Conservation (phyloP, 1,284 basidiomycete species). For the Agaricales sp. region DNA sequence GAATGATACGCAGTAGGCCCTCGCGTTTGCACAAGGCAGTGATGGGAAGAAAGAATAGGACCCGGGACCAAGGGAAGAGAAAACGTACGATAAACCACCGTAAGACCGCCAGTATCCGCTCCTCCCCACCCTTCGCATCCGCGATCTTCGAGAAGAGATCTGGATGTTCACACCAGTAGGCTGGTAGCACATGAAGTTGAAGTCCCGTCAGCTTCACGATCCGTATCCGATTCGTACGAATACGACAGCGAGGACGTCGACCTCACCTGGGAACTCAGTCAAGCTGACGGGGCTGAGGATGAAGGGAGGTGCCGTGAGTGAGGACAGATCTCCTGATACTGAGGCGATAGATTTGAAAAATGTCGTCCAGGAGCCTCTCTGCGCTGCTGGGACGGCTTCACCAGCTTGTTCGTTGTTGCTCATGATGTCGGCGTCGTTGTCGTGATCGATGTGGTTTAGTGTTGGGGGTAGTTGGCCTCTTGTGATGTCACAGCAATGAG, state of each 20-base stretch:
- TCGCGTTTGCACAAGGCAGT: no score
- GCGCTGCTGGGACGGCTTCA: conserved; percentile 62
- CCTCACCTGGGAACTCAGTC: conserved; percentile 82
- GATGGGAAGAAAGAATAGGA: not conserved
- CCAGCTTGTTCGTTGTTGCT: conserved; percentile 1
- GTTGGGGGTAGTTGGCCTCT: no score
- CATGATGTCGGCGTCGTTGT: no score
- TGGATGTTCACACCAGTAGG: conserved; percentile 90
- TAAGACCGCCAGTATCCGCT: conserved; percentile 67
- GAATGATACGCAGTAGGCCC: no score
- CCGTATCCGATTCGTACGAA: no score
- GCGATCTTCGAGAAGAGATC: conserved; percentile 78
- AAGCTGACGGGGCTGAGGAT: conserved; percentile 81
- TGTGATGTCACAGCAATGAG: no score
- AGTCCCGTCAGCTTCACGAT: no score
- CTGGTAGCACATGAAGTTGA: no score
- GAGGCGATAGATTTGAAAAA: conserved; percentile 83
- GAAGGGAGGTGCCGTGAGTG: conserved; percentile 91
- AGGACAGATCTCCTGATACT: conserved; percentile 87
- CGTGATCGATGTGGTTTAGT: no score
- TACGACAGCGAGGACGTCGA: conserved; percentile 1
- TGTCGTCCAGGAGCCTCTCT: conserved; percentile 67
- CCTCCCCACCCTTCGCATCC: conserved; percentile 61
- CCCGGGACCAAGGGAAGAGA: conserved; percentile 1
- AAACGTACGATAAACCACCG: conserved; percentile 83